phyloP scores from a whole-genome alignment of 768 basidiomycete species.

The Mycena epipterygia region DNA sequence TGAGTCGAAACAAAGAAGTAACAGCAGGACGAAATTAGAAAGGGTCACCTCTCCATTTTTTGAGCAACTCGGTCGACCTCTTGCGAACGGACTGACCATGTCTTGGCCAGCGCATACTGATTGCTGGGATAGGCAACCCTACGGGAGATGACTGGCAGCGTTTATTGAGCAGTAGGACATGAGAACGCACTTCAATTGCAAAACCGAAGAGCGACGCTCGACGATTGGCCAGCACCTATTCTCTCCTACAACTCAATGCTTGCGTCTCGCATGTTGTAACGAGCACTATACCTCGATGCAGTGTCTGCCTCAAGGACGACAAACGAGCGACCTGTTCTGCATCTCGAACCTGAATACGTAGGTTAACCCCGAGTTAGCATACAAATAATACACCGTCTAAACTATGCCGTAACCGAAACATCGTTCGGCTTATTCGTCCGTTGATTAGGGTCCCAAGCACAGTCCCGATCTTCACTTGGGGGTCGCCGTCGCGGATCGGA shows the following conservation, averaged over 20 bases:
- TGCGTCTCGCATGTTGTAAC: background rate
- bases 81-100: no score
- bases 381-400: conserved; percentile 36
- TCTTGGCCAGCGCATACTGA: no score
- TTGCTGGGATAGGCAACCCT: no score
- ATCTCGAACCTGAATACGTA: background rate
- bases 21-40: no score
- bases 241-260: background rate
- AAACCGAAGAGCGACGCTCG: no score
- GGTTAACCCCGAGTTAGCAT: conserved; percentile 30
- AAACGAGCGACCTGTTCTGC: background rate
- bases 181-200: no score
- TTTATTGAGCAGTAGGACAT: no score
- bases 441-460: conserved; percentile 20
- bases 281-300: background rate
- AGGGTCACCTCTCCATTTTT: no score
- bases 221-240: no score
- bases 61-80: no score
- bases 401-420: conserved; percentile 28
- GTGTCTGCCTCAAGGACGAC: background rate
- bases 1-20: no score
- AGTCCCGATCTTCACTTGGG: conserved; percentile 18
- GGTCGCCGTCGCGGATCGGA: conserved; percentile 36
- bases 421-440: conserved; percentile 10
- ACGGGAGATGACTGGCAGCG: no score